Base-by-base conservation (phyloP, 78 protist species). In the Speleostelium caveatum region DNA sequence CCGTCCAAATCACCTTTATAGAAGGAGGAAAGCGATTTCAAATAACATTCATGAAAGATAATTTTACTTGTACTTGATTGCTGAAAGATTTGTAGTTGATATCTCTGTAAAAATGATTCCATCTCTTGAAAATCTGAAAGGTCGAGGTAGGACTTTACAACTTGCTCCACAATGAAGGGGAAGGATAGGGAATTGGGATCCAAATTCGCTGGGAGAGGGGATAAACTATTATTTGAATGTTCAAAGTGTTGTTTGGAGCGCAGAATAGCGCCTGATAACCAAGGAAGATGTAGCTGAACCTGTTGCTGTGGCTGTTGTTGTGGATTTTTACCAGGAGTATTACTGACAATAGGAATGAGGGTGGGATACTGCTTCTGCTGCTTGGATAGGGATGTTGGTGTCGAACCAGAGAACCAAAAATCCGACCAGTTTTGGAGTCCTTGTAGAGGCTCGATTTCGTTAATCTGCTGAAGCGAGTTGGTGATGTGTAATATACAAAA, bases 91-190 rank as follows among this genome's bases (percentile, higher is more conserved):
- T 22, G 39, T 6, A 28, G 17, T 5, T 38, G 36, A 59, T 71
- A 42, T 12, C 69, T 67, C 12, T 67, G 72, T 10, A 83, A 8
- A 53, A 83, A 83, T 4, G 21, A 17, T 5, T 83, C 91, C 32
- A 83, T 21, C 63, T 83, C 80, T 16, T 32, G 12, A 32, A 56
- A 83, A 45, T 83, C 75, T 5, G 91, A 83, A 21, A 83, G 22
- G 8, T 83, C 79, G 21, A 83, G 33, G 45, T 83, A 83, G 2
- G 72, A 69, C 33, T 83, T 83, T 12, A 83, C 69, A 28, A 60
- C n/a, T 28, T 83, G 91, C n/a, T 83, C 91, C 53, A 83, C 49
- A 6, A 83, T 51, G 36, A 83, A 83, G 28, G 91, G 91, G 24
- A 83, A 83, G 26, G 91, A 83, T n/a, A 83, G 19, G 10, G 42